Evolutionary conservation across 306 rosid species (phyloP).

Genomic region (Abrus pulchellus): DNA sequence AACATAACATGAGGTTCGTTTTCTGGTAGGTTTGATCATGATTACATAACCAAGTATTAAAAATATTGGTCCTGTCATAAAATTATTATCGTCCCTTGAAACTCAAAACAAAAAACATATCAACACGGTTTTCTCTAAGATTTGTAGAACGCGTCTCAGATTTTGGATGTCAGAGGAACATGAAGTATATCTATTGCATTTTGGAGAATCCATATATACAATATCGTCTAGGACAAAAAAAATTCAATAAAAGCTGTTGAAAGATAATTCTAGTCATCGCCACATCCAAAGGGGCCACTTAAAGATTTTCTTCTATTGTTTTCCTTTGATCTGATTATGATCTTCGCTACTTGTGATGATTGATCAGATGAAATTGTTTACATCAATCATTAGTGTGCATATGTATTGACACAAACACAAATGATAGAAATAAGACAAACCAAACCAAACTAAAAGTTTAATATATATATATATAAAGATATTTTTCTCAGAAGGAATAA

Average conservation of each 20-base stretch:
- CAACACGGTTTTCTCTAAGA: conserved; percentile 63
- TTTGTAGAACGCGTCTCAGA: conserved; percentile 51
- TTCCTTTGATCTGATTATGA: not conserved
- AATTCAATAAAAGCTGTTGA: not conserved
- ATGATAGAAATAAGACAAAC: not conserved
- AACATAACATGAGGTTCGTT: conserved; percentile 58
- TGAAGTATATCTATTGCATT: conserved; percentile 45
- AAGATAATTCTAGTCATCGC: conserved; percentile 19
- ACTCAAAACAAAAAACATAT: conserved; percentile 54
- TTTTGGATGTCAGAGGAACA: conserved; percentile 61
- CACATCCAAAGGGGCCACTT: conserved; percentile 38
- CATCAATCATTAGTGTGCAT: conserved; percentile 13
- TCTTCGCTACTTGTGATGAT: conserved; percentile 29
- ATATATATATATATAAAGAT: no score
- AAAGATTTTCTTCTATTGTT: conserved; percentile 8
- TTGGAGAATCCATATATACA: conserved; percentile 45
- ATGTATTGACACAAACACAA: not conserved
- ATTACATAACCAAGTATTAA: conserved; percentile 22
- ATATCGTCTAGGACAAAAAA: conserved; percentile 31
- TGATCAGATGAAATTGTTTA: conserved; percentile 33
- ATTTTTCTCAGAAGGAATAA: no score
- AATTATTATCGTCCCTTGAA: conserved; percentile 40
- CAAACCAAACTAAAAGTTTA: not conserved
- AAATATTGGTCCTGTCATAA: not conserved
- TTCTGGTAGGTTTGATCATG: conserved; percentile 46